A percentile compares a stretch with the other conserved stretches of the same genome.
phyloP scores from a whole-genome alignment of 805 yeast genomes.

The Ogataea pini region DNA sequence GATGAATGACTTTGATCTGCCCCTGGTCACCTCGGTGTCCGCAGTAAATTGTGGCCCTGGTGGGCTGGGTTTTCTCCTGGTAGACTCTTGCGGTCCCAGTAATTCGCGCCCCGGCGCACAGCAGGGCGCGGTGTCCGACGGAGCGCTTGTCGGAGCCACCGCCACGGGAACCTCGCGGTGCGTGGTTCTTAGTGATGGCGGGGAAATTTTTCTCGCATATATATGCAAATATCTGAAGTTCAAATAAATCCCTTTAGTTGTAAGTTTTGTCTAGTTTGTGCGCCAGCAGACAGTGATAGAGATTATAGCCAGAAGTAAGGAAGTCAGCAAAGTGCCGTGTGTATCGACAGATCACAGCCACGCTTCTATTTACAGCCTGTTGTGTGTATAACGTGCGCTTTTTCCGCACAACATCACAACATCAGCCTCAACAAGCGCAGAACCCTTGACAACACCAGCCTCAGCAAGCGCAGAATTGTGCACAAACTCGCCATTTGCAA shows the following conservation, averaged over 20 bases:
- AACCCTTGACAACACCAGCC: not conserved
- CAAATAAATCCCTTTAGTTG: not conserved
- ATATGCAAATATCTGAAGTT: constrained; percentile 1
- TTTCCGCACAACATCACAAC: constrained; percentile 1
- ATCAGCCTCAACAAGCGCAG: not conserved
- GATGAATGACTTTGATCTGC: no score
- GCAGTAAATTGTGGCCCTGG: no score
- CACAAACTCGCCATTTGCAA: not conserved
- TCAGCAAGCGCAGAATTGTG: not conserved
- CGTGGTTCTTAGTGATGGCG: not conserved
- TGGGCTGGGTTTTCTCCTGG: no score
- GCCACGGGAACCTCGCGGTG: no score
- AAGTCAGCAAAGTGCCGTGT: not conserved
- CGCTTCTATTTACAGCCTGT: constrained; percentile 4
- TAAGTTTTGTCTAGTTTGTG: not conserved
- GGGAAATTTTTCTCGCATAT: constrained; percentile 1
- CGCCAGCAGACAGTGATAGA: not conserved
- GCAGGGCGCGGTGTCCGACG: no score
- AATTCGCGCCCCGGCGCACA: no score
- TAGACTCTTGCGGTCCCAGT: no score
- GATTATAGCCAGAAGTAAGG: constrained; percentile 4
- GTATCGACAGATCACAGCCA: constrained; percentile 3
- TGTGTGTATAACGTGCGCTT: constrained; percentile 5
- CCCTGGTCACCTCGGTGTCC: no score
- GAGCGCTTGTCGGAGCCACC: no score